Percentiles rank a stretch among this genome's conserved stretches.
Evolutionary conservation across 192 early-diverging fungal genomes (phyloP).

Genomic region (Coemansia guatemalensis): DNA sequence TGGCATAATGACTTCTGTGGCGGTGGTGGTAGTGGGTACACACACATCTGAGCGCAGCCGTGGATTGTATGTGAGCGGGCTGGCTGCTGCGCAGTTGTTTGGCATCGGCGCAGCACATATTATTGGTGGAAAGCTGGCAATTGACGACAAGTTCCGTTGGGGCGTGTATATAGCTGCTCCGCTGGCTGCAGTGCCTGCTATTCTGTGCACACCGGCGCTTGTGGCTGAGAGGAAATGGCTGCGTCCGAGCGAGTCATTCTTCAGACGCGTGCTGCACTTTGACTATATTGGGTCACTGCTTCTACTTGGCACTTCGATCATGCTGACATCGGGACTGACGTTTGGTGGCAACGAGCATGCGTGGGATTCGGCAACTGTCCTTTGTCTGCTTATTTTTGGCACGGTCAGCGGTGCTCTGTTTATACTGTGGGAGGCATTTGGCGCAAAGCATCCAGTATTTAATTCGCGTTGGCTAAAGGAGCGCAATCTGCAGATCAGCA

Average conservation of each 20-base stretch:
- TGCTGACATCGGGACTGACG: constrained; percentile 40
- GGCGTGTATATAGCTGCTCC: constrained; percentile 39
- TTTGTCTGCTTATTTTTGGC: constrained; percentile 51
- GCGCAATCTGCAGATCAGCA: constrained; percentile 51
- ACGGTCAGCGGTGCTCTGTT: constrained; percentile 28
- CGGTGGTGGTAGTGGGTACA: constrained; percentile 16
- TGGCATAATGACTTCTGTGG: constrained; percentile 28
- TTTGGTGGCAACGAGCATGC: constrained; percentile 53
- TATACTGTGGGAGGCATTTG: constrained; percentile 32
- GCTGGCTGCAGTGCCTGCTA: constrained; percentile 26
- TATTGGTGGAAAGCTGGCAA: constrained; percentile 42
- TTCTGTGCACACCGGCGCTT: constrained; percentile 46
- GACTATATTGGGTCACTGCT: constrained; percentile 36
- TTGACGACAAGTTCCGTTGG: constrained; percentile 42
- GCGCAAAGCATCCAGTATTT: constrained; percentile 32
- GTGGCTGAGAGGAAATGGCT: constrained; percentile 11
- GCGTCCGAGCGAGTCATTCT: constrained; percentile 20
- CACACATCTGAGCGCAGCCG: constrained; percentile 35
- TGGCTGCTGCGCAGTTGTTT: constrained; percentile 42
- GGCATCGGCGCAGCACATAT: constrained; percentile 43
- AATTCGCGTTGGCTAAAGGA: constrained; percentile 40
- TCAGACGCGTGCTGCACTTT: constrained; percentile 20
- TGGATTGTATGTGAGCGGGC: constrained; percentile 25
- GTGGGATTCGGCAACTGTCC: constrained; percentile 41
- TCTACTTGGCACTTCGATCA: constrained; percentile 37